phyloP scores from a whole-genome alignment of 2,329 filamentous ascomycete genomes.

The Cladosporium colombiae region DNA sequence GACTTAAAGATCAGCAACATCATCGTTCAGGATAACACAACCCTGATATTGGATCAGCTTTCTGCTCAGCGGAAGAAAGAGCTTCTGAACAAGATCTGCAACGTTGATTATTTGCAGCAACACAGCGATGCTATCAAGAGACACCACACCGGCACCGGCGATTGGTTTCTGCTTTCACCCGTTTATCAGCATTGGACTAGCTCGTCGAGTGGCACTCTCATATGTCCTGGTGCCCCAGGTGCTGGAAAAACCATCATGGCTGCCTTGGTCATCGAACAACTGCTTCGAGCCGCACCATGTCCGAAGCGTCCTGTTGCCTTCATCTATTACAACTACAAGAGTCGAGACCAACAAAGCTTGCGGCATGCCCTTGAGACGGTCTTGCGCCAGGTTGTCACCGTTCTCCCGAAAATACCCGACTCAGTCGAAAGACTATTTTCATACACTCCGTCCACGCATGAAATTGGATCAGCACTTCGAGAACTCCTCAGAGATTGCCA shows the following conservation, averaged over 20 bases:
- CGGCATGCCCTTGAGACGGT: neutral
- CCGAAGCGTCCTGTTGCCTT: neutral
- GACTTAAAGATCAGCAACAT: neutral
- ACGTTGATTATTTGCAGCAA: neutral
- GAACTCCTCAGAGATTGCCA: neutral
- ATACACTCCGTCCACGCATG: neutral
- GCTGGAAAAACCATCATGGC: slow-evolving; percentile 10
- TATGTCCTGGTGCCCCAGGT: slow-evolving; percentile 5
- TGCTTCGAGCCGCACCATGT: neutral
- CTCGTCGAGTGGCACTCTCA: neutral
- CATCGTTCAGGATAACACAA: neutral
- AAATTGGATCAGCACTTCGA: neutral
- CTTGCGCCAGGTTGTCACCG: neutral
- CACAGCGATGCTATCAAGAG: neutral
- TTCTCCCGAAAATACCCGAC: neutral
- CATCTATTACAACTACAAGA: slow-evolving; percentile 11
- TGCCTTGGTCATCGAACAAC: slow-evolving; percentile 3
- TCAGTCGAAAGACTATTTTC: neutral
- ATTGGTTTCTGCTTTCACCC: neutral
- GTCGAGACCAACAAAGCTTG: neutral
- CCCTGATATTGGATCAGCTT: neutral
- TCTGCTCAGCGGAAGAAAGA: neutral
- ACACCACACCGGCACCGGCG: neutral
- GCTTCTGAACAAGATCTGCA: neutral
- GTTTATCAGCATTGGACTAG: neutral